Conservation (phyloP, 2,329 filamentous ascomycete genomes). For the Cercospora sp. region DNA sequence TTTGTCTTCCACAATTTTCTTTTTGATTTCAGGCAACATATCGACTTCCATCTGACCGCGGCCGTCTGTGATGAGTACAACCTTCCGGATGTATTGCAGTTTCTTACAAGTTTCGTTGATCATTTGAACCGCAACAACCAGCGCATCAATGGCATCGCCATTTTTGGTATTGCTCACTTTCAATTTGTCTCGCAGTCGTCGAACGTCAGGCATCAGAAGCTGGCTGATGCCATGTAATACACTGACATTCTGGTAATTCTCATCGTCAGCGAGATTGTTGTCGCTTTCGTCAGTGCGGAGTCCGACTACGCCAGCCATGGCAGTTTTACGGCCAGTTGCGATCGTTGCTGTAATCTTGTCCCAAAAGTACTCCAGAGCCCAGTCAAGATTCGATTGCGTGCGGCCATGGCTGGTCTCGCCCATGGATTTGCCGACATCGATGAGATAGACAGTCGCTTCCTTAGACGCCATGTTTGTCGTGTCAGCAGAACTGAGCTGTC, state of each 20-base stretch:
- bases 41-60: constrained; percentile 71
- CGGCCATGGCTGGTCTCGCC: constrained; percentile 69
- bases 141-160: constrained; percentile 83
- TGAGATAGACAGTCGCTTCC: constrained; percentile 86
- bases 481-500: neutral
- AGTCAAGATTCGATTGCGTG: constrained; percentile 78
- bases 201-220: constrained; percentile 68
- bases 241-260: constrained; percentile 78
- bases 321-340: constrained; percentile 70
- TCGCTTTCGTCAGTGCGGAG: constrained; percentile 74
- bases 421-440: constrained; percentile 90
- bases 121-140: constrained; percentile 85
- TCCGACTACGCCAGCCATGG: constrained; percentile 75
- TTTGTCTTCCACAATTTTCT: constrained; percentile 70
- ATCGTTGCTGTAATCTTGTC: constrained; percentile 80
- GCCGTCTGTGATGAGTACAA: constrained; percentile 84
- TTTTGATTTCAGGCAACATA: constrained; percentile 67
- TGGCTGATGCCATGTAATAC: constrained; percentile 67
- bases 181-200: constrained; percentile 63
- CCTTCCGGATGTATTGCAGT: constrained; percentile 76
- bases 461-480: constrained; percentile 74
- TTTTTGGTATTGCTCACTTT: constrained; percentile 65
- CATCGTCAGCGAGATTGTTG: constrained; percentile 66
- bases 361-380: constrained; percentile 89
- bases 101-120: constrained; percentile 77